Conservation (phyloP, 164 flowering plant genomes). For the Buxus sempervirens region DNA sequence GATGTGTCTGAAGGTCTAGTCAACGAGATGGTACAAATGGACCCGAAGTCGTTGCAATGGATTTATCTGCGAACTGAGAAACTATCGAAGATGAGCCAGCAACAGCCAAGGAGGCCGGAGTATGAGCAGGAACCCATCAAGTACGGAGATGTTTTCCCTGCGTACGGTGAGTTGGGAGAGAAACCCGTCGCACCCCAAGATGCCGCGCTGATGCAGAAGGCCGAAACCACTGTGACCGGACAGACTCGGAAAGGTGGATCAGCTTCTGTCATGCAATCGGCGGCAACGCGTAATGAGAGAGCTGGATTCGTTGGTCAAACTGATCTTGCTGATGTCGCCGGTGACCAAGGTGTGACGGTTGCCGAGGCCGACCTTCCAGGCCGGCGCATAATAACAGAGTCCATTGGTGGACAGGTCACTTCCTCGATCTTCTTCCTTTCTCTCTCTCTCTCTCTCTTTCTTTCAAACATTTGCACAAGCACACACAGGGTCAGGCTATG, state of each 20-base stretch:
- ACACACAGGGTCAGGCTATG: too few species aligned
- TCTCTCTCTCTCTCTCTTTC: too few species aligned
- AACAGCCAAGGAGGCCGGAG: conserved; percentile 24
- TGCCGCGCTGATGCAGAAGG: conserved; percentile 46
- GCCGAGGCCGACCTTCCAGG: conserved; percentile 15
- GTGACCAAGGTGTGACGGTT: conserved; percentile 27
- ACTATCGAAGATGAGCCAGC: conserved; percentile 34
- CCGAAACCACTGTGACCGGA: conserved; percentile 42
- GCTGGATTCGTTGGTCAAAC: conserved; percentile 27
- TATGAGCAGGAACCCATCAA: conserved; percentile 33
- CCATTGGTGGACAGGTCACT: conserved; percentile 41
- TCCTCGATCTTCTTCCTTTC: too few species aligned
- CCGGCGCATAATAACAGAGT: conserved; percentile 29
- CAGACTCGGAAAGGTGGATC: conserved; percentile 42
- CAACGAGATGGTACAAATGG: too few species aligned
- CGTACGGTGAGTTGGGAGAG: conserved; percentile 40
- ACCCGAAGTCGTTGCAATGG: too few species aligned
- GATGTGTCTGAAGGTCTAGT: too few species aligned
- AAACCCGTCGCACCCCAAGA: conserved; percentile 41
- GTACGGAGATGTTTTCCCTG: conserved; percentile 55
- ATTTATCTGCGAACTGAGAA: too few species aligned
- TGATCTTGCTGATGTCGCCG: conserved; percentile 14
- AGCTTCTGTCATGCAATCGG: conserved; percentile 52
- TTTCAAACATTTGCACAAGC: too few species aligned
- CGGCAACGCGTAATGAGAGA: conserved; percentile 30